Percentiles rank a stretch among this genome's conserved stretches.
Evolutionary conservation across 768 basidiomycete species (phyloP).

Genomic region (Candolleomyces efflorescens): DNA sequence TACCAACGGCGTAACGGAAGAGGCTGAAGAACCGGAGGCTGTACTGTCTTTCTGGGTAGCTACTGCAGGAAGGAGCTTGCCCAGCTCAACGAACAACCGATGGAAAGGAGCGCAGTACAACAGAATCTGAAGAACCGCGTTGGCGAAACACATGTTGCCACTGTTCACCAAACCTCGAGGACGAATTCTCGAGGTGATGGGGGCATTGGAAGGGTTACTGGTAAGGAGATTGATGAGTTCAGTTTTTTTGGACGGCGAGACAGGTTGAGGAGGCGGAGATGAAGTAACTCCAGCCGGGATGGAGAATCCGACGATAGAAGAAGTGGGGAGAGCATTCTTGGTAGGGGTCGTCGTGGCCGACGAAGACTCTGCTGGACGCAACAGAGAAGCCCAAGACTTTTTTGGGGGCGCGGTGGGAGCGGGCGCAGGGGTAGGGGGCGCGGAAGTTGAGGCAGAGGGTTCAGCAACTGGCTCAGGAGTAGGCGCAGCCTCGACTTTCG

Average conservation of each 20-base stretch:
- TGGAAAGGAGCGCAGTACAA: slow-evolving; percentile 89
- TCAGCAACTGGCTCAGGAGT: slow-evolving; percentile 4
- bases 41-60: slow-evolving; percentile 7
- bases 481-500: not conserved
- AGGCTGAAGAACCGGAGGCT: not conserved
- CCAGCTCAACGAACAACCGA: slow-evolving; percentile 69
- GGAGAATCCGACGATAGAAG: slow-evolving; percentile 70
- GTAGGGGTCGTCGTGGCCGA: slow-evolving; percentile 32
- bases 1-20: slow-evolving; percentile 47
- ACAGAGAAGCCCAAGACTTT: slow-evolving; percentile 78
- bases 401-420: slow-evolving; percentile 25
- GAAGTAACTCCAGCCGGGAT: slow-evolving; percentile 46
- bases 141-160: slow-evolving; percentile 98
- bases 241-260: slow-evolving; percentile 35
- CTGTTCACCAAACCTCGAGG: slow-evolving; percentile 88
- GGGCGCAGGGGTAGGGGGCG: slow-evolving; percentile 4
- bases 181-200: slow-evolving; percentile 33
- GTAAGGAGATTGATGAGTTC: slow-evolving; percentile 56
- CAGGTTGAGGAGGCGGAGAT: slow-evolving; percentile 20
- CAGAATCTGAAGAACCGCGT: slow-evolving; percentile 87
- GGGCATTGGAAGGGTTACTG: slow-evolving; percentile 23
- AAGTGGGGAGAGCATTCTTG: slow-evolving; percentile 56
- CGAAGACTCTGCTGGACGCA: slow-evolving; percentile 39
- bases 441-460: slow-evolving; percentile 5
- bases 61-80: slow-evolving; percentile 37